Base-by-base conservation (phyloP, 805 yeast genomes). In the Starmerella roubikii region DNA sequence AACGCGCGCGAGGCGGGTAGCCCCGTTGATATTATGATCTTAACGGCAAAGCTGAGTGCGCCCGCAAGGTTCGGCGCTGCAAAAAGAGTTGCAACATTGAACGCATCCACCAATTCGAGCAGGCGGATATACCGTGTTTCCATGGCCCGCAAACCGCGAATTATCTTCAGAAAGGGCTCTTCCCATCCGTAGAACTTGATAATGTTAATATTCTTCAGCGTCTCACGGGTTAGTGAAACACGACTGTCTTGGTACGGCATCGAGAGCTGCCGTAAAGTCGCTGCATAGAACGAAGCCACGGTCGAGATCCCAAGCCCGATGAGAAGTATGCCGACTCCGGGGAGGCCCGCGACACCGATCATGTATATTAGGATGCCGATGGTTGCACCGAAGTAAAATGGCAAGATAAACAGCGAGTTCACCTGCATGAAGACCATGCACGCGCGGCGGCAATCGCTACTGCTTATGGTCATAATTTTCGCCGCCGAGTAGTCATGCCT, bases 161-260 rank as follows among this genome's bases (percentile, higher is more conserved):
- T 67, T 35, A 67, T 62, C 10, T 65, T 55, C 35, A 65, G 63
- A 54, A 82, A 86, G 0, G 95, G 83, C 26, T 66, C 66, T 60
- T 86, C 95, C 95, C 95, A 85, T 1, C 93, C 81, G 56, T 85
- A 85, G 55, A 70, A 79, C 61, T 86, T 85, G 57, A 85, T 80
- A 57, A 78, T 69, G 53, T 78, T 80, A 65, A 86, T 71, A 48
- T 78, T 74, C 51, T 70, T 73, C 47, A 86, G 62, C 25, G 83
- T 71, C 56, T 85, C 96, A 48, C 80, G 78, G 57, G 83, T 74
- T 38, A 72, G 65, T 34, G 74, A 67, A 16, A 85, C 81, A 53
- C 96, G 74, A 18, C 62, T 58, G 57, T 85, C 96, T 4, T 94
- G 84, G 51, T 61, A 70, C 2, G 58, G 59, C 45, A 45, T 40